Evolutionary conservation across 2,329 filamentous ascomycete species (phyloP).

Genomic region (Raffaelea ambrosiae): DNA sequence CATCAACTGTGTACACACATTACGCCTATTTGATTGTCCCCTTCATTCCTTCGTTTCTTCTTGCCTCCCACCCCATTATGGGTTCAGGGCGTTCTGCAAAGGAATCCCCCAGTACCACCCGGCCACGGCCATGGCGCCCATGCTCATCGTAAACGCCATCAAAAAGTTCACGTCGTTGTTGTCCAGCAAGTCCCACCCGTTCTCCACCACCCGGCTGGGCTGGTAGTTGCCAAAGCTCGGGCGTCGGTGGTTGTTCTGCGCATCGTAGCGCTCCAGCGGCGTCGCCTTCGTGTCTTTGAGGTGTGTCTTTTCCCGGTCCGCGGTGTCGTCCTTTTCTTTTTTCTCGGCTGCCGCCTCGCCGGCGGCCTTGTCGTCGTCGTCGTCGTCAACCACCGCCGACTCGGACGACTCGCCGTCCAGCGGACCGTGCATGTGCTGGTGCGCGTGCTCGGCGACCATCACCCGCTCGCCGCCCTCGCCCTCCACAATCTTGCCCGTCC

Average conservation of each 20-base stretch:
- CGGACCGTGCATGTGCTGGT: conserved; percentile 2
- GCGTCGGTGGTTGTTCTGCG: conserved; percentile 38
- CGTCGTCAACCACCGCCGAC: conserved; percentile 24
- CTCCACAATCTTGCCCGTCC: conserved; percentile 82
- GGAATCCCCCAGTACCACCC: conserved; percentile 53
- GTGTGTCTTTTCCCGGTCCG: conserved; percentile 22
- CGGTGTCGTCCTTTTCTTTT: conserved; percentile 15
- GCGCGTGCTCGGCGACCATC: conserved; percentile 26
- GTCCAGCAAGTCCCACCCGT: conserved; percentile 66
- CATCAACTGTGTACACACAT: too few relatives aligned
- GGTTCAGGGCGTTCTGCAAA: conserved; percentile 30
- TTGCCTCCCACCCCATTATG: not conserved
- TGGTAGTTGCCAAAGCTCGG: conserved; percentile 45
- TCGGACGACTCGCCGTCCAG: not conserved
- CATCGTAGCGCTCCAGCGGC: conserved; percentile 34
- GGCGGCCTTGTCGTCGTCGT: conserved; percentile 20
- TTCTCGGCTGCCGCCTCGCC: conserved; percentile 18
- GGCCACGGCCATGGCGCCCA: conserved; percentile 63
- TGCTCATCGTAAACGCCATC: conserved; percentile 78
- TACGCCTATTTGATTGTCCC: too few relatives aligned
- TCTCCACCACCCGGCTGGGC: conserved; percentile 57
- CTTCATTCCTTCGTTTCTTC: not conserved
- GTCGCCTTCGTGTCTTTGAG: conserved; percentile 20
- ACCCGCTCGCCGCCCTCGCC: conserved; percentile 63
- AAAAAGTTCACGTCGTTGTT: conserved; percentile 94